Evolutionary conservation across 2,329 filamentous ascomycete genomes (phyloP).

Genomic region (Sporothrix mexicana): DNA sequence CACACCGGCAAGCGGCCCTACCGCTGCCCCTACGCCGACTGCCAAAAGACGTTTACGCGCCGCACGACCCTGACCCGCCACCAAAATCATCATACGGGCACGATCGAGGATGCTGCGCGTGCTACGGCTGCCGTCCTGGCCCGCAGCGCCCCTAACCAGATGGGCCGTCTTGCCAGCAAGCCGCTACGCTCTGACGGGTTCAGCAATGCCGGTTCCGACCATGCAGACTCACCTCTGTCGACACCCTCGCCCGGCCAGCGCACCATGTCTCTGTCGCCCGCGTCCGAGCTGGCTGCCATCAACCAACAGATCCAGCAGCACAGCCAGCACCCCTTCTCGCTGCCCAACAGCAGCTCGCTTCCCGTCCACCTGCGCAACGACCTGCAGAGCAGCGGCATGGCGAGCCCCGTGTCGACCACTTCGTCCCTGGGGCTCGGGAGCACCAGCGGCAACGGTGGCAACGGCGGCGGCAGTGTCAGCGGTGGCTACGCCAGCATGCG

Average conservation of each 20-base stretch:
- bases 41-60: conserved; percentile 97
- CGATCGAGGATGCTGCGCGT: conserved; percentile 88
- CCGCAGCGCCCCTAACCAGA: conserved; percentile 48
- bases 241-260: conserved; percentile 86
- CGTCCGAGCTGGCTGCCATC: conserved; percentile 73
- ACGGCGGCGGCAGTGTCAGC: background rate
- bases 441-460: conserved; percentile 5
- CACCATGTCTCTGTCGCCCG: conserved; percentile 78
- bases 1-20: conserved; percentile 96
- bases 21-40: conserved; percentile 96
- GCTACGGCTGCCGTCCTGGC: conserved; percentile 87
- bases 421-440: conserved; percentile 42
- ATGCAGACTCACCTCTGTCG: conserved; percentile 70
- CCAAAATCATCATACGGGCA: conserved; percentile 94
- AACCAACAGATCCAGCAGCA: conserved; percentile 69
- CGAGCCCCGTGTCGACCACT: conserved; percentile 71
- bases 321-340: conserved; percentile 57
- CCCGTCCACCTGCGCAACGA: conserved; percentile 82
- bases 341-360: conserved; percentile 77
- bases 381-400: conserved; percentile 60
- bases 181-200: conserved; percentile 68
- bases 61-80: conserved; percentile 94
- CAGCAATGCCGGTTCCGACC: conserved; percentile 69
- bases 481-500: conserved; percentile 62
- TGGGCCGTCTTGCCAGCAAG: conserved; percentile 46